These are phyloP conservation scores for Lipomyces starkeyi DNA, from an alignment of 805 yeast species.

Conservation along the genomic window DNA sequence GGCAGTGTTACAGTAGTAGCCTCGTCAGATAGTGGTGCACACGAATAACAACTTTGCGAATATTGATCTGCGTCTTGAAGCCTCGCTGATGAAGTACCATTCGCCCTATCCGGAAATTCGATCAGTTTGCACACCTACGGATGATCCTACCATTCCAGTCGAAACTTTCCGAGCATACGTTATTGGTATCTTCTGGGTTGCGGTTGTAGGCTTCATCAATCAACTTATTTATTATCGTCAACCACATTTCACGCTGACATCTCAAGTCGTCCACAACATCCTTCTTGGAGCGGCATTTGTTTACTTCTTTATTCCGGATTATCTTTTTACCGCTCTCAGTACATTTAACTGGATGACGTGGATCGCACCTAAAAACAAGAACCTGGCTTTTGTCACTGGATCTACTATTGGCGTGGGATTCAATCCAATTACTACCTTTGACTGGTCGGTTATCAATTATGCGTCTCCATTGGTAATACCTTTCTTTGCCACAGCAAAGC, in stretches of 20 bases:
- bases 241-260: constrained; percentile 58
- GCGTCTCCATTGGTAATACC: constrained; percentile 46
- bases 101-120: constrained; percentile 67
- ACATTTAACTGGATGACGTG: constrained; percentile 66
- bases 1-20: no score
- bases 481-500: constrained; percentile 54
- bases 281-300: constrained; percentile 51
- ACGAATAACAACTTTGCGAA: no score
- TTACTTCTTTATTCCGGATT: constrained; percentile 69
- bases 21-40: no score
- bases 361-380: constrained; percentile 62
- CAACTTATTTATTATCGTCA: constrained; percentile 62
- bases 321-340: constrained; percentile 63
- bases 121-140: constrained; percentile 42
- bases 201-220: constrained; percentile 63
- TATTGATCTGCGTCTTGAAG: constrained; percentile 52
- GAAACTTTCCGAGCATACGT: constrained; percentile 62
- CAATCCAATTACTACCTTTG: constrained; percentile 68
- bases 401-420: constrained; percentile 65
- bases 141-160: constrained; percentile 54
- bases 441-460: constrained; percentile 61
- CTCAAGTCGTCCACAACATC: constrained; percentile 58
- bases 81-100: constrained; percentile 51
- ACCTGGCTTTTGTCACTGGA: constrained; percentile 72
- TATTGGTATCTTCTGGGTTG: constrained; percentile 59